These are phyloP conservation scores for Ophiostoma triangulosporum DNA, from an alignment of 2,329 filamentous ascomycete genomes.

Conservation along the genomic window DNA sequence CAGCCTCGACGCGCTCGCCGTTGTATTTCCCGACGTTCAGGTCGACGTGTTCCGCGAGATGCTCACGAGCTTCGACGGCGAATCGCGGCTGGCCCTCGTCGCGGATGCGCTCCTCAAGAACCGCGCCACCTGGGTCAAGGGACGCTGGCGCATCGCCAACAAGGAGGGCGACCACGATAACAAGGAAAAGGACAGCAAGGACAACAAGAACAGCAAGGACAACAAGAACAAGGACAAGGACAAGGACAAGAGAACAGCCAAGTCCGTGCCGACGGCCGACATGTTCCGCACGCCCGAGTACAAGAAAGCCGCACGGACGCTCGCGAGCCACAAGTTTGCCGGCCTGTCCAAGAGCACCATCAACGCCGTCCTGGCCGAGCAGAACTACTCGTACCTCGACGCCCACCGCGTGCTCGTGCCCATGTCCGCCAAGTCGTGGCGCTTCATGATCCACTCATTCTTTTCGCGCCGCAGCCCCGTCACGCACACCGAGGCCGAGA, in stretches of 20 bases:
- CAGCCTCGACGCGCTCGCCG: conserved; percentile 52
- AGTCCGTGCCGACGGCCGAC: conserved; percentile 42
- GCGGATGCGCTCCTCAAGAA: conserved; percentile 66
- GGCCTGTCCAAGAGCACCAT: conserved; percentile 60
- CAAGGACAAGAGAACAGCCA: too few relatives aligned
- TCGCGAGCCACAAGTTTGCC: conserved; percentile 63
- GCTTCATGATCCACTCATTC: conserved; percentile 58
- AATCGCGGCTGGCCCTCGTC: conserved; percentile 63
- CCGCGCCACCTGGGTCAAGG: conserved; percentile 55
- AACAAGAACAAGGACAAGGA: not conserved
- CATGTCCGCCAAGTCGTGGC: conserved; percentile 62
- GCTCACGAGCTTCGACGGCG: conserved; percentile 58
- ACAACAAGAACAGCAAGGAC: not conserved
- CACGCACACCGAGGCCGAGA: conserved; percentile 33
- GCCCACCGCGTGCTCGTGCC: conserved; percentile 56
- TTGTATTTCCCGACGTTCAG: conserved; percentile 69
- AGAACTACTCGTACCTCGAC: conserved; percentile 64
- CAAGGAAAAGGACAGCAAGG: not conserved
- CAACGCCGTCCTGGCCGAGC: conserved; percentile 65
- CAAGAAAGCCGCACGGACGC: conserved; percentile 51
- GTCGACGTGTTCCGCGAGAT: conserved; percentile 74
- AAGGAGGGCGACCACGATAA: conserved; percentile 7
- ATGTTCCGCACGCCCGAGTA: conserved; percentile 55
- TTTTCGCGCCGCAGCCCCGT: conserved; percentile 42
- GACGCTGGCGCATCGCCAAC: conserved; percentile 42